Evolutionary conservation across 768 basidiomycete species (phyloP).

Genomic region (Suillus luteus): DNA sequence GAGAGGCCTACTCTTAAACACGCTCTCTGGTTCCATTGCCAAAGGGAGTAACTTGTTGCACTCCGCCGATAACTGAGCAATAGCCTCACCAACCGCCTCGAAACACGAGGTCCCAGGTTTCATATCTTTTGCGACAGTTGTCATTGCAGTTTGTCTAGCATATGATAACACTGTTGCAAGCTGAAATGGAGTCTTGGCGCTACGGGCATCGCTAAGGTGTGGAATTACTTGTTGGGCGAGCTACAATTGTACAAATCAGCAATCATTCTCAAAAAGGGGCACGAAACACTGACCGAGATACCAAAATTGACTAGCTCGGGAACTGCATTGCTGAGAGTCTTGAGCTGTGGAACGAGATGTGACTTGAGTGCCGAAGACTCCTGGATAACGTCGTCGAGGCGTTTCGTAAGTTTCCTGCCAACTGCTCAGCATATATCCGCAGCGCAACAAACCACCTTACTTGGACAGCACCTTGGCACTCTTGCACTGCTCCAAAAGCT

Average conservation of each 20-base stretch:
- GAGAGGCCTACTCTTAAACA: constrained; percentile 65
- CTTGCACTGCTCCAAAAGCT: constrained; percentile 79
- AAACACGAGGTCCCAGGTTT: constrained; percentile 70
- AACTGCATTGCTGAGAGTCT: constrained; percentile 68
- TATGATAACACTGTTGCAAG: constrained; percentile 68
- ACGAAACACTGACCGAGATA: constrained; percentile 62
- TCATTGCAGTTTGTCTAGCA: constrained; percentile 71
- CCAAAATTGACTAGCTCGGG: constrained; percentile 89
- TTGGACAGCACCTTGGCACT: constrained; percentile 78
- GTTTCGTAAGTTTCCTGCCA: constrained; percentile 81
- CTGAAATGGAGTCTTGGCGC: constrained; percentile 77
- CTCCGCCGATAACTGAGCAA: constrained; percentile 71
- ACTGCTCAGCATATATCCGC: constrained; percentile 7
- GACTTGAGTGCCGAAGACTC: constrained; percentile 72
- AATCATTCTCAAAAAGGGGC: not conserved
- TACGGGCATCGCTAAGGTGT: constrained; percentile 80
- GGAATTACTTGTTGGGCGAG: constrained; percentile 89
- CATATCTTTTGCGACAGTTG: constrained; percentile 67
- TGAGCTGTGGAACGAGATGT: constrained; percentile 71
- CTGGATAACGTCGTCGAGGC: constrained; percentile 77
- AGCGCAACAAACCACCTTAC: constrained; percentile 42
- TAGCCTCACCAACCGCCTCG: constrained; percentile 73
- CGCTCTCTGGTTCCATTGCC: constrained; percentile 73
- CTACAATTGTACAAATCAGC: constrained; percentile 39
- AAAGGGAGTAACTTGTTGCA: constrained; percentile 69